Base-by-base conservation (phyloP, 768 basidiomycete genomes). In the Suillus tomentosus region DNA sequence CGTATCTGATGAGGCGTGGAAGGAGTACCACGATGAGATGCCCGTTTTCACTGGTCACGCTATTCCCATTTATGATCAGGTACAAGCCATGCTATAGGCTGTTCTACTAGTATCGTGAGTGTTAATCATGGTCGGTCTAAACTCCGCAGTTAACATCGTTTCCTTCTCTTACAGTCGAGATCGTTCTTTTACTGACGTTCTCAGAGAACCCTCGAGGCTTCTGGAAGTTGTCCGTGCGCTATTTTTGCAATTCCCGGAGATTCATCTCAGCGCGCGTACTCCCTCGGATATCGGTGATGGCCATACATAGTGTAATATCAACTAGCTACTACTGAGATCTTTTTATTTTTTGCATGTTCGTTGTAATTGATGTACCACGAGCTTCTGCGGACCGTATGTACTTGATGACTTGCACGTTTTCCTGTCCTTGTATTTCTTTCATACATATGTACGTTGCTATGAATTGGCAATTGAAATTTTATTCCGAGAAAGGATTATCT, bases 1-100 rank as follows among this genome's bases (percentile, higher is more conserved):
- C 62, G 78, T 85, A 15, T 81, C 84, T 39, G 84, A 84, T 66
- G 75, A 69, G 34, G 64, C 74, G 34, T 87, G 84, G 85, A 83
- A 85, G 65, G 69, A 72, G 15, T 85, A 85, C 70, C 64, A 80
- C 14, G 68, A 69, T 19, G 65, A 65, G 11, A 70, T 85, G 55
- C 76, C 82, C 43, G 77, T 77, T 14, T 81, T 80, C 69, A 76
- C 77, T 60, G 83, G 83, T 10, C 77, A 77, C 45, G 80, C 82
- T 1, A 55, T 73, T 59, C 77, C 80, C 34, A 71, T 75, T 60
- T 65, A 75, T 40, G 76, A 79, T 55, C 76, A 74, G 24, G 71
- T 80, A 48, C 82, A 81, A 66, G 81, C 82, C 17, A 78, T 79
- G 72, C 69, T 84, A 64, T 84, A 77, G 66, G 65, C 62, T 73